Conservation (phyloP, 192 early-diverging fungal species). For the Podila clonocystis region DNA sequence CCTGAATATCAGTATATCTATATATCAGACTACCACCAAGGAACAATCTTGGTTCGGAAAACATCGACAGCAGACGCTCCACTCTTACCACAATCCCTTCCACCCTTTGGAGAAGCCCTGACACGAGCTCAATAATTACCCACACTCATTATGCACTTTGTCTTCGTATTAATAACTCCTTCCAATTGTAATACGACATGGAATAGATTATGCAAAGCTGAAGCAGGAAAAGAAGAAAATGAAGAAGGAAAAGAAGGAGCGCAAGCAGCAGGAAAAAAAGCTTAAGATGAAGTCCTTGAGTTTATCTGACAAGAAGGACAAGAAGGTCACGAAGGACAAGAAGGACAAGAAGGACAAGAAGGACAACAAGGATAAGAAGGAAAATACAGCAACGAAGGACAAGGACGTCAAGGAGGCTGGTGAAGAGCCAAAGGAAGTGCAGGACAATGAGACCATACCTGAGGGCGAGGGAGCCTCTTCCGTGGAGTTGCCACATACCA, state of each 20-base stretch:
- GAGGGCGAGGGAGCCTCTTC: too few relatives aligned
- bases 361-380: conserved; percentile 12
- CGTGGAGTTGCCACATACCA: too few relatives aligned
- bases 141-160: background rate
- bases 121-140: background rate
- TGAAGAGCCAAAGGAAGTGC: background rate
- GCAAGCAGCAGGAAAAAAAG: conserved; percentile 38
- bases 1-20: background rate
- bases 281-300: conserved; percentile 22
- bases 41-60: background rate
- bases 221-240: conserved; percentile 40
- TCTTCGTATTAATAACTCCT: background rate
- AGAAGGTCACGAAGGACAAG: conserved; percentile 21
- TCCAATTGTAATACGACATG: background rate
- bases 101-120: background rate
- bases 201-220: conserved; percentile 31
- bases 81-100: background rate
- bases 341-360: conserved; percentile 40
- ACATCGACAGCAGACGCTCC: background rate
- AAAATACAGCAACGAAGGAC: conserved; percentile 23
- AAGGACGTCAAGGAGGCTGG: conserved; percentile 13
- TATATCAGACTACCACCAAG: too few relatives aligned
- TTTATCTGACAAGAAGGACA: conserved; percentile 25
- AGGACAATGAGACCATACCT: background rate
- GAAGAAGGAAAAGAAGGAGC: conserved; percentile 27